These are phyloP conservation scores for Rubroshorea leprosula DNA, from an alignment of 345 rosid genomes.

Conservation along the genomic window DNA sequence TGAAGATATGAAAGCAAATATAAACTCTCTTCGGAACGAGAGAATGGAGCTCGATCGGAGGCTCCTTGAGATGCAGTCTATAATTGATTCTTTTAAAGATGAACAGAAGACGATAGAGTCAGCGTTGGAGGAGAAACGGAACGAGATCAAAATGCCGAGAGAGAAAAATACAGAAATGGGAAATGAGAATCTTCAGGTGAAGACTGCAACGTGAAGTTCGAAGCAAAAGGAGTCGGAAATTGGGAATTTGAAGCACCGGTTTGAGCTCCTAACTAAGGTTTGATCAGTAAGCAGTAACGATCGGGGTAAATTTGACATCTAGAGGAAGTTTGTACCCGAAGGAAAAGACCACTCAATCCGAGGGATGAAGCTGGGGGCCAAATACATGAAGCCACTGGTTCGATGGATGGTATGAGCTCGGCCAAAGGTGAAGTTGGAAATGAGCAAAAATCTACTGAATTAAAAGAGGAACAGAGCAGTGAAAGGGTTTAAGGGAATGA, in stretches of 20 bases:
- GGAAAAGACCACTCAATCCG: slow-evolving; percentile 6
- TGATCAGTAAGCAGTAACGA: slow-evolving; percentile 29
- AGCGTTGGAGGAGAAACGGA: slow-evolving; percentile 40
- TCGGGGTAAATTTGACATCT: slow-evolving; percentile 17
- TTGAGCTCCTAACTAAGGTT: slow-evolving; percentile 20
- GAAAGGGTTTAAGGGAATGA: slow-evolving; percentile 13
- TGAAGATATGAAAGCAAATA: slow-evolving; percentile 40
- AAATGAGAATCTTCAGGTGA: slow-evolving; percentile 19
- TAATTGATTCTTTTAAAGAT: slow-evolving; percentile 47
- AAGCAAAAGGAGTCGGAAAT: slow-evolving; percentile 49
- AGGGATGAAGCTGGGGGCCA: not conserved
- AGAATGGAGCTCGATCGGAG: slow-evolving; percentile 47
- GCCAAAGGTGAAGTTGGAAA: too few species aligned
- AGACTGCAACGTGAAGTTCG: slow-evolving; percentile 29
- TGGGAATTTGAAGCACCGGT: slow-evolving; percentile 35
- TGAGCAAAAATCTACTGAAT: too few species aligned
- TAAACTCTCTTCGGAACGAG: slow-evolving; percentile 32
- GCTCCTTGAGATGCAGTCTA: slow-evolving; percentile 47
- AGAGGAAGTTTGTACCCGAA: slow-evolving; percentile 2
- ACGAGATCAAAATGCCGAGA: slow-evolving; percentile 33
- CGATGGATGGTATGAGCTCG: too few species aligned
- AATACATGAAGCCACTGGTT: not conserved
- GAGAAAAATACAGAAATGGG: slow-evolving; percentile 16
- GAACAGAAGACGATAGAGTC: slow-evolving; percentile 43
- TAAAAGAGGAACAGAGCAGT: not conserved